Evolutionary conservation across 2,329 filamentous ascomycete genomes (phyloP), one percentile per base, ranked within the genome.

Genomic region (Corinectria fuckeliana): DNA sequence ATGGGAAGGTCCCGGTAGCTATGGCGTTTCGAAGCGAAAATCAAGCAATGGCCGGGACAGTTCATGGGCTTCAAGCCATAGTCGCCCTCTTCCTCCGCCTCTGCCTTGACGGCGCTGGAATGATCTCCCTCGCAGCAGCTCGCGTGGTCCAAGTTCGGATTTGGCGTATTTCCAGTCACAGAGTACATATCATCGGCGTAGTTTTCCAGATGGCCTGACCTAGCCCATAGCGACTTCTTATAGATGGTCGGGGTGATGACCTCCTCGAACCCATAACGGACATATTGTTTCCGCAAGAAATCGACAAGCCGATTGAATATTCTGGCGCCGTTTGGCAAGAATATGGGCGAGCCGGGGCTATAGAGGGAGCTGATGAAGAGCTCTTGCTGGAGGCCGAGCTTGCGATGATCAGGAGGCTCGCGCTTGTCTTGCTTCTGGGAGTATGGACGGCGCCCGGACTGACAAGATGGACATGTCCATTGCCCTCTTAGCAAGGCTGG

Each of bases 31-130:
- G 89, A 89, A 60, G 85, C 88, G 73, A 96, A 96, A 62, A 96
- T 85, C 63, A 96, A 80, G 73, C 92, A 96, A 75, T 96, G 92
- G 3, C 92, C 92, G 0, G 92, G 92, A 72, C 92, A 96, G 73
- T 96, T 96, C 92, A 96, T 96, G 13, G 92, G 92, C 76, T 96
- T 96, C 67, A 96, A 79, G 16, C 91, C 91, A 75, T 91, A 96
- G 62, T 91, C 89, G 64, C 89, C 87, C 61, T 86, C 83, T 59
- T 85, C 83, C 62, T 90, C 86, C 61, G 88, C 85, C 18, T 73
- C 72, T 1, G 68, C 58, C 44, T 64, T 66, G 41, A 60, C 38
- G 21, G 60, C 70, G 55, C 50, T 65, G 20, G 48, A 44, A 10
- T 66, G 57, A 7, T 64, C 60, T 10, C 77, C 74, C 47, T 71